These are phyloP conservation scores for Hypoxylon sp. DNA, from an alignment of 2,329 filamentous ascomycete species.

Conservation along the genomic window DNA sequence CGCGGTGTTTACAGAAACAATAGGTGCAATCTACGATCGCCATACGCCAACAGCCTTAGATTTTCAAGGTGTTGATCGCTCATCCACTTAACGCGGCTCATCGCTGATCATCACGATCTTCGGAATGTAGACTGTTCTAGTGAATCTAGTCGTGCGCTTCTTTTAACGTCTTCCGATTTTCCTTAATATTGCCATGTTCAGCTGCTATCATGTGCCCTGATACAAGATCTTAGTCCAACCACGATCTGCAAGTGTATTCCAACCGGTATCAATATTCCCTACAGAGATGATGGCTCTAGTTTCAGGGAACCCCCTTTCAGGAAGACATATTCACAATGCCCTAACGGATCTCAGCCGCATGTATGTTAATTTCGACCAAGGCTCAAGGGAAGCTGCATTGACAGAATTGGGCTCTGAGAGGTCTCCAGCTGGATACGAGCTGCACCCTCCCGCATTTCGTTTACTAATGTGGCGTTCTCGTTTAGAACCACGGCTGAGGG, in stretches of 20 bases:
- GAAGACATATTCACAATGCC: not conserved
- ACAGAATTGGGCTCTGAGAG: not conserved
- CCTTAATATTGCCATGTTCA: not conserved
- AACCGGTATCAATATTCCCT: not conserved
- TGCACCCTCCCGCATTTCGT: not conserved
- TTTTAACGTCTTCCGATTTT: slow-evolving; percentile 23
- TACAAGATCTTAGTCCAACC: not conserved
- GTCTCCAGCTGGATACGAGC: not conserved
- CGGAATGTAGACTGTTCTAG: slow-evolving; percentile 22
- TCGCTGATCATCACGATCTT: slow-evolving; percentile 33
- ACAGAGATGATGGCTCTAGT: not conserved
- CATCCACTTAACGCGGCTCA: slow-evolving; percentile 25
- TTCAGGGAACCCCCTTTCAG: not conserved
- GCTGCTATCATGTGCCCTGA: not conserved
- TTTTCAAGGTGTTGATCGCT: slow-evolving; percentile 23
- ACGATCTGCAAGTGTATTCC: not conserved
- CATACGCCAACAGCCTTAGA: slow-evolving; percentile 16
- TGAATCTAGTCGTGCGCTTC: slow-evolving; percentile 17
- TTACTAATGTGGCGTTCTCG: not conserved
- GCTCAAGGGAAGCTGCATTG: not conserved
- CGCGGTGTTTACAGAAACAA: not conserved
- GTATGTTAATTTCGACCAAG: not conserved
- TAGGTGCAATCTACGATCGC: slow-evolving; percentile 13
- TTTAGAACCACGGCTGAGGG: not conserved
- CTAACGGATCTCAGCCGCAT: not conserved